Base-by-base conservation (phyloP, 1,139 yeast species). In the Saccharomycopsis crataegensis region DNA sequence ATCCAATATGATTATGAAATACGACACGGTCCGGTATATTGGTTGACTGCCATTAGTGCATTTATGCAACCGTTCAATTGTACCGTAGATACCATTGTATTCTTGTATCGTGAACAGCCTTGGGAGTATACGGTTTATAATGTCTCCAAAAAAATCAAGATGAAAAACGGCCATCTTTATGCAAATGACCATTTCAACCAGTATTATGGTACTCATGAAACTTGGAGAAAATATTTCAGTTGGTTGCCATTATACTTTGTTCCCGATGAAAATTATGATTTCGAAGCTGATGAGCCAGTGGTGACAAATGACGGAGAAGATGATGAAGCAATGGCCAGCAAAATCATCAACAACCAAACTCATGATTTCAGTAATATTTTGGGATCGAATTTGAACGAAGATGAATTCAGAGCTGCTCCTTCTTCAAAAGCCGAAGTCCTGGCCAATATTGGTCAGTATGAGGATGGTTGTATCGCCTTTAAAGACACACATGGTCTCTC, bases 1-100 rank as follows among this genome's bases (percentile, higher is more conserved):
- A 74, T 87, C 7, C 87, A 82, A 65, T 70, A 71, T 56, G 69
- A 71, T 50, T 73, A 79, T 61, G 85, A 80, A 59, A 63, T 71
- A 50, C 59, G 59, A 2, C 75, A 72, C 58, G 75, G 77, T 0
- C 82, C 85, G 0, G 73, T 81, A 8, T 77, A 76, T 59, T 86
- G 94, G 86, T 67, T 87, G 46, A 77, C 80, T 54, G 77, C 80
- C 50, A 68, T 85, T 57, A 81, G 86, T 12, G 86, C 94, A 0
- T 83, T 83, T 62, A 80, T 83, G 76, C 90, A 86, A 66, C 93
- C 96, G 1, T 76, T 86, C 60, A 85, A 83, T 66, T 91, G 96
- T 50, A 75, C 83, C 49, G 82, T 89, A 42, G 96, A 90, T 65
- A 75, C 91, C 0, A 59, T 80, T 41, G 96, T 89, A 12, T 89